Conservation (phyloP, 139 green algal species). For the Auxenochlorella protothecoides region DNA sequence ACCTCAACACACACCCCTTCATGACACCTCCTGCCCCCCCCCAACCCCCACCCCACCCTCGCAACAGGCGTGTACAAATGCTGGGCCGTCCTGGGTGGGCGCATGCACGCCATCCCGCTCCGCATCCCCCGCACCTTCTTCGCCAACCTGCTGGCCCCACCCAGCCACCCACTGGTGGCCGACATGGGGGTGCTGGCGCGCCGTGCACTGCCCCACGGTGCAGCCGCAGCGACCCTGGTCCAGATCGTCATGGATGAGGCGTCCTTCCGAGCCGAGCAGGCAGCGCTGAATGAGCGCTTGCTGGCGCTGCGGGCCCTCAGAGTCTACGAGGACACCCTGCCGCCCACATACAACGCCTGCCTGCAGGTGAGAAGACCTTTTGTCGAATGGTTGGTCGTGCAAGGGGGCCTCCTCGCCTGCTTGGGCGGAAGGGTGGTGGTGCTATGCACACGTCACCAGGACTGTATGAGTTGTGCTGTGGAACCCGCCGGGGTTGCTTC, state of each 20-base stretch:
- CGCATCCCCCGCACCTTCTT: slow-evolving; percentile 53
- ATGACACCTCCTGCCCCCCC: neutral
- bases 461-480: too few relatives aligned
- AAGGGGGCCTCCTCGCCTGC: too few relatives aligned
- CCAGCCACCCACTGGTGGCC: slow-evolving; percentile 1
- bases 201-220: too few relatives aligned
- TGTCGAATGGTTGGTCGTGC: too few relatives aligned
- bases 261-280: slow-evolving; percentile 30
- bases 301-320: slow-evolving; percentile 29
- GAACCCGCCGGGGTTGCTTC: too few relatives aligned
- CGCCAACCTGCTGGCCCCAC: slow-evolving; percentile 27
- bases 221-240: neutral
- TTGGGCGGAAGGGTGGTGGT: too few relatives aligned
- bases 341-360: slow-evolving; percentile 44
- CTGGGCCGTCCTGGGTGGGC: slow-evolving; percentile 48
- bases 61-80: slow-evolving; percentile 24
- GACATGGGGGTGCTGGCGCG: too few relatives aligned
- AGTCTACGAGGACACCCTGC: slow-evolving; percentile 71
- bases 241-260: slow-evolving; percentile 58
- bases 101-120: slow-evolving; percentile 50
- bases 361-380: slow-evolving; percentile 26
- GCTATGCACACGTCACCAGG: too few relatives aligned
- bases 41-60: neutral
- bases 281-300: slow-evolving; percentile 39
- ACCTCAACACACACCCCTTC: too few relatives aligned